phyloP scores from a whole-genome alignment of 352 stramenopile species.

The Pythium pyrilobum region DNA sequence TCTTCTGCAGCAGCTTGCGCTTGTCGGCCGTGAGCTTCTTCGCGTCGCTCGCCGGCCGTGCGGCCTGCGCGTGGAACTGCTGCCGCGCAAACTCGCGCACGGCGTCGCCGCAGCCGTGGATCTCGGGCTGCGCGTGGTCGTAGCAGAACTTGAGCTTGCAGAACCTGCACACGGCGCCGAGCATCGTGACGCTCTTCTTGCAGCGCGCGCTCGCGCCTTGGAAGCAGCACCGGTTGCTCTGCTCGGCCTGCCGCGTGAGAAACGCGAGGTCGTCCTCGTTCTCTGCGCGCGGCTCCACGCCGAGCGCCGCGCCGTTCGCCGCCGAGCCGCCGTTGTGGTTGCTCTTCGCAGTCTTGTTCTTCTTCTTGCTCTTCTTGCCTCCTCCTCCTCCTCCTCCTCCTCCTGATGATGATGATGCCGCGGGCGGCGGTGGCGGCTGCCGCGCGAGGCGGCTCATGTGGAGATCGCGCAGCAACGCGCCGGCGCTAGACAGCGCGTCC shows the following conservation, averaged over 20 bases:
- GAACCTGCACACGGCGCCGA: conserved; percentile 71
- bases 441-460: conserved; percentile 55
- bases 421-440: conserved; percentile 23
- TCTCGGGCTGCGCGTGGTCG: conserved; percentile 61
- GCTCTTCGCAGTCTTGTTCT: conserved; percentile 9
- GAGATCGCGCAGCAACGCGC: conserved; percentile 52
- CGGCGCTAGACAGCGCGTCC: conserved; percentile 23
- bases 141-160: conserved; percentile 88
- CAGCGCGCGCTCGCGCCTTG: conserved; percentile 30
- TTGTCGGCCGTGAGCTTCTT: conserved; percentile 49
- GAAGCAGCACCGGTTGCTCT: conserved; percentile 50
- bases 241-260: conserved; percentile 52
- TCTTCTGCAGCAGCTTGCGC: conserved; percentile 66
- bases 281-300: conserved; percentile 29
- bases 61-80: conserved; percentile 39
- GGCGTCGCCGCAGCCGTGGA: conserved; percentile 72
- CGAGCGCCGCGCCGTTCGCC: conserved; percentile 14
- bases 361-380: conserved; percentile 44
- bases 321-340: conserved; percentile 1
- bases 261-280: conserved; percentile 71
- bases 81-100: conserved; percentile 52
- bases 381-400: neutral
- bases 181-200: conserved; percentile 50
- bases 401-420: conserved; percentile 4
- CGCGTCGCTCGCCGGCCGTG: conserved; percentile 9